Evolutionary conservation across 164 flowering plant species (phyloP).

Genomic region (Kalanchoe fedtschenkoi): DNA sequence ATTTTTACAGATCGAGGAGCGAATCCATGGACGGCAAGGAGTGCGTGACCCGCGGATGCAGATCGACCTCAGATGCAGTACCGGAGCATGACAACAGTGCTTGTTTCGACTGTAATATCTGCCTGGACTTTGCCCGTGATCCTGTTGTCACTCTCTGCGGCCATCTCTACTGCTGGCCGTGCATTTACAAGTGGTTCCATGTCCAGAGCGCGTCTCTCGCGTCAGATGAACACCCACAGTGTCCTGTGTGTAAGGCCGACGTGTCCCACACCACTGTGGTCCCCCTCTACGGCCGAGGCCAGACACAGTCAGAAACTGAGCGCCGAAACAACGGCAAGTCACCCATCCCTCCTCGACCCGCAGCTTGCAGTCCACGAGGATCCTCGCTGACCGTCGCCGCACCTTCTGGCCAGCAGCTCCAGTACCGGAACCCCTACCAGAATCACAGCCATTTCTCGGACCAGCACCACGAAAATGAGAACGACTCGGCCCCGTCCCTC

Average conservation of each 20-base stretch:
- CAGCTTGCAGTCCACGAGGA: slow-evolving; percentile 10
- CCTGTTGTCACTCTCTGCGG: slow-evolving; percentile 67
- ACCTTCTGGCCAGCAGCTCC: slow-evolving; percentile 18
- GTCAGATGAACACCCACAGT: slow-evolving; percentile 33
- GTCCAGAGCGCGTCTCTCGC: slow-evolving; percentile 32
- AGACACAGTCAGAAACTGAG: slow-evolving; percentile 17
- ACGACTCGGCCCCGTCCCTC: slow-evolving; percentile 15
- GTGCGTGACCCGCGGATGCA: neutral
- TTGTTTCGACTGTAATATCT: slow-evolving; percentile 58
- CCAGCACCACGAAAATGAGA: slow-evolving; percentile 2
- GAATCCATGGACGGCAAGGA: neutral
- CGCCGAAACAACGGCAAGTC: neutral
- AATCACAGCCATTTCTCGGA: slow-evolving; percentile 13
- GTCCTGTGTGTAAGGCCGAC: slow-evolving; percentile 60
- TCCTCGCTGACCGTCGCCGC: neutral
- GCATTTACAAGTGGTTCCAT: slow-evolving; percentile 60
- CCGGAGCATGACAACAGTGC: slow-evolving; percentile 17
- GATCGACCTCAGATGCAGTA: slow-evolving; percentile 8
- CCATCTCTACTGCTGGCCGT: slow-evolving; percentile 70
- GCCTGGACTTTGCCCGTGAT: slow-evolving; percentile 41
- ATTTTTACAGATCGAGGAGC: neutral
- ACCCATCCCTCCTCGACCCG: slow-evolving; percentile 35
- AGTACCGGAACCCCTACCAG: slow-evolving; percentile 26
- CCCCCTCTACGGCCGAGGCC: slow-evolving; percentile 56
- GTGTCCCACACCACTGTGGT: slow-evolving; percentile 41